phyloP scores from a whole-genome alignment of 352 stramenopile genomes.

The Thraustochytrium striatum region DNA sequence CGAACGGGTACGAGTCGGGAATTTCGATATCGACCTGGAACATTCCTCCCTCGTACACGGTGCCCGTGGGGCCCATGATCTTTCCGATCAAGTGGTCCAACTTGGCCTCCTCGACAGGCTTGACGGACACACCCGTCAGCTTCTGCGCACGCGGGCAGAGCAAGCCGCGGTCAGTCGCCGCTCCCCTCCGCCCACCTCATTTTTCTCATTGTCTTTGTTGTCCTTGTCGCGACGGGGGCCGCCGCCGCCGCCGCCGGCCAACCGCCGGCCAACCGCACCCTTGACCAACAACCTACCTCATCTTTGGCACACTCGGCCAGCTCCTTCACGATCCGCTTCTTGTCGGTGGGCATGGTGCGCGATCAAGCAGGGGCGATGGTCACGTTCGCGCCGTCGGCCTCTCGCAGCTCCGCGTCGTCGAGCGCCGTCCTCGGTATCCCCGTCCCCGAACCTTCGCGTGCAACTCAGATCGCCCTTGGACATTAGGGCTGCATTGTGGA shows the following conservation, averaged over 20 bases:
- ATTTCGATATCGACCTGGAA: conserved; percentile 78
- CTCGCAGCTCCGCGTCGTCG: too few species aligned
- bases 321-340: conserved; percentile 18
- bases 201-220: not conserved
- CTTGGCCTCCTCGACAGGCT: not conserved
- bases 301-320: conserved; percentile 24
- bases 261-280: not conserved
- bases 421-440: too few species aligned
- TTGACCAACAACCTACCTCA: not conserved
- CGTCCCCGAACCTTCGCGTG: too few species aligned
- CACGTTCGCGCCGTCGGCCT: too few species aligned
- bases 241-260: too few species aligned
- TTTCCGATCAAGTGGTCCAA: conserved; percentile 27
- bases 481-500: too few species aligned
- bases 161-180: not conserved
- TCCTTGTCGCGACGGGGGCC: too few species aligned
- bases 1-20: conserved; percentile 72
- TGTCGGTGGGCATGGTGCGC: conserved; percentile 11
- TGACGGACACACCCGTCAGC: conserved; percentile 5
- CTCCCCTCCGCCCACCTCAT: not conserved
- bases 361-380: too few species aligned
- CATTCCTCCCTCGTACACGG: conserved; percentile 63
- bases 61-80: conserved; percentile 35
- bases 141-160: not conserved
- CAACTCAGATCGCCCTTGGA: too few species aligned